Evolutionary conservation across 805 yeast species (phyloP).

Genomic region (Pichia occidentalis): DNA sequence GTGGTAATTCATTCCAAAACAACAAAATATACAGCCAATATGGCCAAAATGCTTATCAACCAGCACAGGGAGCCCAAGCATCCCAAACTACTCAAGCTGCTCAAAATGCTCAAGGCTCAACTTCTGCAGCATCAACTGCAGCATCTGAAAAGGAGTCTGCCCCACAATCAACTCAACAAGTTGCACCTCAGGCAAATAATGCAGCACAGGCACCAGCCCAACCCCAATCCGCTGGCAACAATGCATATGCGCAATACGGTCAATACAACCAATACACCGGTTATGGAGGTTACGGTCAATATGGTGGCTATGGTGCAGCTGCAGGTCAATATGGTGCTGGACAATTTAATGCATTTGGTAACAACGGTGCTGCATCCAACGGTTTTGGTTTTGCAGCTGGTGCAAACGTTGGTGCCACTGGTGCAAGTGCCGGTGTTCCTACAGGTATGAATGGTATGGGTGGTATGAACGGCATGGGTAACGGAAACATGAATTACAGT

Average conservation of each 20-base stretch:
- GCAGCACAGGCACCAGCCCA: slow-evolving; percentile 12
- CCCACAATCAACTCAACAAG: slow-evolving; percentile 17
- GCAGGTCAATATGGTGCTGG: slow-evolving; percentile 3
- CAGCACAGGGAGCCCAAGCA: slow-evolving; percentile 10
- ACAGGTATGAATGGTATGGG: slow-evolving; percentile 4
- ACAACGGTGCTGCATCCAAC: slow-evolving; percentile 13
- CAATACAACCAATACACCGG: slow-evolving; percentile 13
- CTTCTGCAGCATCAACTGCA: slow-evolving; percentile 13
- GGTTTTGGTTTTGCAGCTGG: slow-evolving; percentile 18
- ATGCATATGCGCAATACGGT: slow-evolving; percentile 17
- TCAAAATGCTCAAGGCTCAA: slow-evolving; percentile 8
- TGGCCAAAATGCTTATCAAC: slow-evolving; percentile 18
- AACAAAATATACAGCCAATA: slow-evolving; percentile 25
- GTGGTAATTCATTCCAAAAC: slow-evolving; percentile 22
- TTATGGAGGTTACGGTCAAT: slow-evolving; percentile 10
- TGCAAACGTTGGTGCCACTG: slow-evolving; percentile 10
- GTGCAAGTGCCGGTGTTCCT: slow-evolving; percentile 6
- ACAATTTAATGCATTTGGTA: slow-evolving; percentile 10
- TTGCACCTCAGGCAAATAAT: slow-evolving; percentile 3
- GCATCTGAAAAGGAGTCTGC: slow-evolving; percentile 13
- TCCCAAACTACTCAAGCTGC: slow-evolving; percentile 3
- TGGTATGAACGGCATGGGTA: slow-evolving; percentile 4
- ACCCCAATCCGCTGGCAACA: slow-evolving; percentile 14
- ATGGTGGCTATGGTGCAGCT: background rate
- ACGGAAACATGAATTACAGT: slow-evolving; percentile 6